Conservation (phyloP, 1,284 basidiomycete species). For the Sanghuangporus sanghuang region DNA sequence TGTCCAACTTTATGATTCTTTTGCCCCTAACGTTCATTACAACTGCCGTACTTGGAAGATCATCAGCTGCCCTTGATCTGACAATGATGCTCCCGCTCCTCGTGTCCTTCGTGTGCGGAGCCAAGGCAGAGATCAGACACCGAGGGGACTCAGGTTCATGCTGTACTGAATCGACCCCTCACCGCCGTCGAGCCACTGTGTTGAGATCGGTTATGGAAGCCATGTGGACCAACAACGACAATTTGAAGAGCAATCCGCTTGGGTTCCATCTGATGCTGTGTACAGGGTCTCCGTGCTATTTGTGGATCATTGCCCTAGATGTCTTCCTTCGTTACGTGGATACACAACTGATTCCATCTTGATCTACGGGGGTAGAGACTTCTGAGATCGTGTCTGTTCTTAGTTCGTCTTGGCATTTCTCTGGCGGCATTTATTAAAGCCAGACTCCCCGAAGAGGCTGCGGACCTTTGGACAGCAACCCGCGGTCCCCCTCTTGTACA, state of each 20-base stretch:
- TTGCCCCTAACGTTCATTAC: background rate
- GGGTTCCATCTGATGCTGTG: background rate
- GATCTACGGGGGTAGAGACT: background rate
- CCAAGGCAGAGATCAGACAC: background rate
- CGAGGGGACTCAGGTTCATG: too few relatives aligned
- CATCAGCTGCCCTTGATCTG: background rate
- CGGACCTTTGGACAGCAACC: background rate
- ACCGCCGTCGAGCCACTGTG: too few relatives aligned
- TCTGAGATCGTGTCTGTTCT: background rate
- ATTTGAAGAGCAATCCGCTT: too few relatives aligned
- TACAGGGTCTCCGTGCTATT: background rate
- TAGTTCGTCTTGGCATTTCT: background rate
- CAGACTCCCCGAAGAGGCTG: background rate
- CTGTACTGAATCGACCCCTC: too few relatives aligned
- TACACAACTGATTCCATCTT: background rate
- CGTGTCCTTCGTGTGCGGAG: constrained; percentile 5
- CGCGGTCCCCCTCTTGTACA: background rate
- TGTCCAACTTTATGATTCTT: too few relatives aligned
- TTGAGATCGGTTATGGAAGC: too few relatives aligned
- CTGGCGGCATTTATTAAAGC: background rate
- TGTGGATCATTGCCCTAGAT: background rate
- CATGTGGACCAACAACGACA: too few relatives aligned
- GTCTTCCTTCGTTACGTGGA: background rate
- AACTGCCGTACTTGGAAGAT: background rate
- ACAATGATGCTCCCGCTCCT: constrained; percentile 9